Evolutionary conservation across 768 basidiomycete species (phyloP), one percentile per base, ranked within the genome.

Genomic region (Coprinellus aureogranulatus): DNA sequence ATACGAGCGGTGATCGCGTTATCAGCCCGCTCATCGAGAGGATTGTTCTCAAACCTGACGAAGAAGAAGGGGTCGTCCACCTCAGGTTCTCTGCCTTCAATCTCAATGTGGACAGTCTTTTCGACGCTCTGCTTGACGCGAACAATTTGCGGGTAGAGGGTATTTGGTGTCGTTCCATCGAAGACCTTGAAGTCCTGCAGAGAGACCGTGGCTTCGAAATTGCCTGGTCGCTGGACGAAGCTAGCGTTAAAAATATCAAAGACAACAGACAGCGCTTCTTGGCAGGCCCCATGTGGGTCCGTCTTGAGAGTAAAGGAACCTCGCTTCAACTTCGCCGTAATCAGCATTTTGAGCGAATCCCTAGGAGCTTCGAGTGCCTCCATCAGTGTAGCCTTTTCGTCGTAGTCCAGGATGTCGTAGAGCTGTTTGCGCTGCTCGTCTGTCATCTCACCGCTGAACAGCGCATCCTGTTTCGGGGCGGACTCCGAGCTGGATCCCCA

Each of bases 401-500:
- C 92, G 66, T 90, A 95, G 72, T 98, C 92, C 40, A 98, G 84
- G 25, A 89, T 82, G 64, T 92, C 88, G 71, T 96, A 94, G 14
- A 98, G 81, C 71, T 98, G 84, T 68, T 87, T 87, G 52, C 91
- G 85, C 70, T 98, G 93, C 67, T 94, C 90, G 31, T 92, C 93
- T 14, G 90, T 94, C 82, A 97, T 90, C 34, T 82, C 68, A 18
- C 84, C 82, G 25, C 81, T 77, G 58, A 91, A 88, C 2, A 79
- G 73, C 52, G 78, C 62, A 46, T 89, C 86, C 31, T 84, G 81
- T 48, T 76, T 68, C 11, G 75, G 61, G 14, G 72, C 57, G 40
- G 75, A 59, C 44, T 65, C 59, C 1, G 66, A 62, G 26, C 74
- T 61, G n/a, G 87, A 81, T 20, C 90, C 89, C 88, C 94, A 94